Percentiles rank a stretch among this genome's conserved stretches.
Evolutionary conservation across 208 protist species (phyloP).

Genomic region (Crithidia sp.): DNA sequence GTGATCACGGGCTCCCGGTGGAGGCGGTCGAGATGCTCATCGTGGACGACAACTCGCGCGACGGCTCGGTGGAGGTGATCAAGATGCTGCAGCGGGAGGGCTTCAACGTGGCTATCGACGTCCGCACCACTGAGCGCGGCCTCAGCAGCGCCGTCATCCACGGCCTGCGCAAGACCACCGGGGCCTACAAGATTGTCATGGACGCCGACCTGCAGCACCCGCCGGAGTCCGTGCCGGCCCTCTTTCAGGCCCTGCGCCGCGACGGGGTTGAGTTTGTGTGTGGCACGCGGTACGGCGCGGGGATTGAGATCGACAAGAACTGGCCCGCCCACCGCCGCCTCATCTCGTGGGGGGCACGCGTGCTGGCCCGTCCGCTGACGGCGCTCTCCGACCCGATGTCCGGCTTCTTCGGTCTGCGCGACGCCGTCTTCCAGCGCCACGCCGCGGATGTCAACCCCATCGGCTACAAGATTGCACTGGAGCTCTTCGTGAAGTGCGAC

Average conservation of each 20-base stretch:
- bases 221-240: constrained; percentile 76
- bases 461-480: constrained; percentile 94
- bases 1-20: constrained; percentile 41
- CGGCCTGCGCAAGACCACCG: constrained; percentile 64
- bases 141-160: constrained; percentile 91
- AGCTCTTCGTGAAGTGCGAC: constrained; percentile 90
- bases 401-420: constrained; percentile 90
- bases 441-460: constrained; percentile 71
- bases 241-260: constrained; percentile 68
- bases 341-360: constrained; percentile 85
- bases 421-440: constrained; percentile 59
- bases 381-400: constrained; percentile 93
- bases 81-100: constrained; percentile 59
- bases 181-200: constrained; percentile 86
- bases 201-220: constrained; percentile 94
- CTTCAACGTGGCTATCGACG: constrained; percentile 77
- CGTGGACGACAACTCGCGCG: constrained; percentile 90
- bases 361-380: constrained; percentile 87
- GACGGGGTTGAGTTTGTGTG: constrained; percentile 84
- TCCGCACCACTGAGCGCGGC: constrained; percentile 82
- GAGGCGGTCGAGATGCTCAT: constrained; percentile 78
- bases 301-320: constrained; percentile 78
- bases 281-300: constrained; percentile 85
- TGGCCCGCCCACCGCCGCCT: constrained; percentile 90
- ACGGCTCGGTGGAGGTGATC: constrained; percentile 87